A percentile compares a stretch with the other conserved stretches of the same genome.
Conservation (phyloP, 768 basidiomycete species). For the Mycena galopus region DNA sequence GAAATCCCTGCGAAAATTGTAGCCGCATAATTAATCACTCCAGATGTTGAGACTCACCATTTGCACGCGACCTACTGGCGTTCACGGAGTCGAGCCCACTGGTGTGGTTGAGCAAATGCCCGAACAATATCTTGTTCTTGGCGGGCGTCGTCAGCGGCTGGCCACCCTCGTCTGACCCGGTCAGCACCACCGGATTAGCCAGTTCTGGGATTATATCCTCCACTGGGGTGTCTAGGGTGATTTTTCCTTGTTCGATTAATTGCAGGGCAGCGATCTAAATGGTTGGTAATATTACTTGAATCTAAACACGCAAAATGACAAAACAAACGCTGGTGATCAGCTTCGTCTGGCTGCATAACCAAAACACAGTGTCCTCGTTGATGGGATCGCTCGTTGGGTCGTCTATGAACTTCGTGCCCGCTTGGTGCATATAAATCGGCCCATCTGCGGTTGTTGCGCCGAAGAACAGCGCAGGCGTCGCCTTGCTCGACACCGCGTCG, state of each 20-base stretch:
- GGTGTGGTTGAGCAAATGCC: slow-evolving; percentile 47
- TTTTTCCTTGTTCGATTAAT: slow-evolving; percentile 45
- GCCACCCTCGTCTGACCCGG: slow-evolving; percentile 25
- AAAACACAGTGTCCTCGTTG: slow-evolving; percentile 18
- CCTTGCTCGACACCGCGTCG: slow-evolving; percentile 7
- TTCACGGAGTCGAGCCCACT: slow-evolving; percentile 46
- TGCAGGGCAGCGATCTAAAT: slow-evolving; percentile 45
- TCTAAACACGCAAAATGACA: no score
- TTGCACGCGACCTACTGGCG: not conserved
- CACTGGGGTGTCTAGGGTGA: slow-evolving; percentile 42
- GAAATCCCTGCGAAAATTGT: slow-evolving; percentile 9
- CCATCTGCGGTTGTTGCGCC: slow-evolving; percentile 6
- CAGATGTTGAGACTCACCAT: not conserved
- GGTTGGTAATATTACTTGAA: no score
- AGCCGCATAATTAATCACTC: not conserved
- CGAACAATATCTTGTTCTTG: slow-evolving; percentile 37
- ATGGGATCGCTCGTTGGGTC: slow-evolving; percentile 8
- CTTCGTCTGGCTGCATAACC: slow-evolving; percentile 30
- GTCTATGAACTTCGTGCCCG: slow-evolving; percentile 10
- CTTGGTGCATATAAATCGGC: not conserved
- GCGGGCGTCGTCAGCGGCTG: slow-evolving; percentile 36
- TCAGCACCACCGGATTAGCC: slow-evolving; percentile 42
- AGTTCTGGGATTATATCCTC: slow-evolving; percentile 45
- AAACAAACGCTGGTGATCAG: slow-evolving; percentile 23
- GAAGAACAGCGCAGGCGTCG: slow-evolving; percentile 9